phyloP scores from a whole-genome alignment of 345 rosid species.

The Cardamine occulta region DNA sequence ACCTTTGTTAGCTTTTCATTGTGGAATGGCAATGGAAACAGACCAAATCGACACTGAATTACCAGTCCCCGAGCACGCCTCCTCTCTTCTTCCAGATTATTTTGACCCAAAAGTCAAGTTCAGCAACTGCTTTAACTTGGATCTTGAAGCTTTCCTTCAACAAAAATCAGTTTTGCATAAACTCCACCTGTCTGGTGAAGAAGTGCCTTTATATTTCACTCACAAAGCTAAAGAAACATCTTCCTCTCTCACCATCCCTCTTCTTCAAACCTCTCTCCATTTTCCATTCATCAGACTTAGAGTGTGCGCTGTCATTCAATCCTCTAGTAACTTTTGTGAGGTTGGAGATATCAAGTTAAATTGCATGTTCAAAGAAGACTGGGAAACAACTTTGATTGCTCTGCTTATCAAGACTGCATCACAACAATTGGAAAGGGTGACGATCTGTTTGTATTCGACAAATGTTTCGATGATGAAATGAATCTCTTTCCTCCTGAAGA shows the following conservation, averaged over 20 bases:
- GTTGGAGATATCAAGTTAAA: too few species aligned
- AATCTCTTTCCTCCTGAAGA: background rate
- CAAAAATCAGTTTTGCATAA: background rate
- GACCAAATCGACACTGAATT: background rate
- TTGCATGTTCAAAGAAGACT: background rate
- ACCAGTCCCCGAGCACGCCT: background rate
- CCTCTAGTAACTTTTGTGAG: too few species aligned
- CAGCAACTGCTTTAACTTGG: background rate
- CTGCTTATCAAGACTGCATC: too few species aligned
- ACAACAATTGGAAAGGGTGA: too few species aligned
- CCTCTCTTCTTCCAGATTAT: background rate
- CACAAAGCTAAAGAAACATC: background rate
- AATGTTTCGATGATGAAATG: background rate
- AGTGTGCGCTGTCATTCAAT: background rate
- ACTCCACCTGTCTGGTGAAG: background rate
- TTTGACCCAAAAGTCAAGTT: background rate
- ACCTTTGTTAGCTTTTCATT: fast-evolving
- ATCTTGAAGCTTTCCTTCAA: background rate
- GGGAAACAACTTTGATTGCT: background rate
- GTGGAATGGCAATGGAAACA: background rate
- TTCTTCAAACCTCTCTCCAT: background rate
- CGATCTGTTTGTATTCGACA: background rate
- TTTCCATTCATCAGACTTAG: background rate
- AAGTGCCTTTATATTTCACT: constrained; percentile 17
- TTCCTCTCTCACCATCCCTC: background rate